These are phyloP conservation scores for Cercospora zeae-maydis DNA, from an alignment of 2,329 filamentous ascomycete genomes.

Conservation along the genomic window DNA sequence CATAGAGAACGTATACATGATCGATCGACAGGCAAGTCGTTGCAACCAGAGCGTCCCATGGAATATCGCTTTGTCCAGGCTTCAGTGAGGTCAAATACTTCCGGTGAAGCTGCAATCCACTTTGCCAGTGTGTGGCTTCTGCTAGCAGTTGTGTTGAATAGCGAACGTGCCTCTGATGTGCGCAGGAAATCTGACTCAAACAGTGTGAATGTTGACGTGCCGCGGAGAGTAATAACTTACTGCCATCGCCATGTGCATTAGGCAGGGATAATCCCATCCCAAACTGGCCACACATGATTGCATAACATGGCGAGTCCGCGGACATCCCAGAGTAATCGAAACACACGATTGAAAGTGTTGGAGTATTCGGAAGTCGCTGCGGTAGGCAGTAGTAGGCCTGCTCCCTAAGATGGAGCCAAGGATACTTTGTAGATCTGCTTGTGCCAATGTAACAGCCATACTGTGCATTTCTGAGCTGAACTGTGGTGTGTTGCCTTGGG, in stretches of 20 bases:
- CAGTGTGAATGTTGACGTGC: not conserved
- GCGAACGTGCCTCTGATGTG: not conserved
- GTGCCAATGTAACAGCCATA: not conserved
- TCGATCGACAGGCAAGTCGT: conserved; percentile 22
- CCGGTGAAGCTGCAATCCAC: not conserved
- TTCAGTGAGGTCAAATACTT: conserved; percentile 3
- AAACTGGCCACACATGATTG: conserved; percentile 15
- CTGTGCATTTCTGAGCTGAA: not conserved
- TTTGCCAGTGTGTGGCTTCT: not conserved
- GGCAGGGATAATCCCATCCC: conserved; percentile 21
- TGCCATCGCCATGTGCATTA: conserved; percentile 27
- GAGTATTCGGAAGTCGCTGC: not conserved
- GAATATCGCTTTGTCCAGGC: not conserved
- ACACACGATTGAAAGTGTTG: not conserved
- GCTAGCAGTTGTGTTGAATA: not conserved
- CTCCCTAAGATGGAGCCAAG: not conserved
- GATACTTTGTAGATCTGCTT: not conserved
- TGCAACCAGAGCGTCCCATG: conserved; percentile 20
- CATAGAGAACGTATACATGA: conserved; percentile 22
- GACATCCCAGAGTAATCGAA: conserved; percentile 18
- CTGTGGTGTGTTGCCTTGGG: not conserved
- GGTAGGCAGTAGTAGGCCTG: too few species aligned
- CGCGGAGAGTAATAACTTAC: conserved; percentile 18
- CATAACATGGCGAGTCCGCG: conserved; percentile 15
- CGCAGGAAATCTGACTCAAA: not conserved